Evolutionary conservation across 2,329 filamentous ascomycete species (phyloP), one percentile per base, ranked within the genome.

Genomic region (Aspergillus sp.): DNA sequence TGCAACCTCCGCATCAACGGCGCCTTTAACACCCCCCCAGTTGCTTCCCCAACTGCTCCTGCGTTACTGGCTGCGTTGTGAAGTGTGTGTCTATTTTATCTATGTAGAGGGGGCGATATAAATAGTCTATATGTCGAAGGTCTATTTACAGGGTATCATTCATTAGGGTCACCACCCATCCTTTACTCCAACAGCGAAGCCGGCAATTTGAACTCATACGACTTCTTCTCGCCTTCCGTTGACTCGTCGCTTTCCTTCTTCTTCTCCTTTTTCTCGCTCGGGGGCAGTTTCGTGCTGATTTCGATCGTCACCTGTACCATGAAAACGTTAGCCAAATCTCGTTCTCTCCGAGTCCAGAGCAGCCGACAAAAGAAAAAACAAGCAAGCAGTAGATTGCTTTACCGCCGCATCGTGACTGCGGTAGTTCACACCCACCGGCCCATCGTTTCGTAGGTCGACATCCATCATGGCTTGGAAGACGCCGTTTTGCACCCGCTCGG

Each of bases 381-480:
- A 70, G 65, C 62, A 68, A 69, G 71, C 69, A 67, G 70, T 66
- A 72, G 53, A 55, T 49, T 47, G 69, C 68, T 77, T 71, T 84
- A 85, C 83, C 81, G 79, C 82, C 75, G 80, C 80, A 72, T 85
- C 82, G 68, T 81, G 75, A 77, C 81, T 85, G 75, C 76, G 76
- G 75, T 81, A 85, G 73, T 85, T 80, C 67, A 84, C 74, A 85
- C 85, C 81, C 84, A 88, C 86, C 79, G 86, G 86, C 70, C 86
- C 86, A 70, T 98, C 94, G 67, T 98, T 98, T 53, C 97, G 87
- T 31, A 97, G 78, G 52, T 90, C 90, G 59, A 99, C 94, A 71
- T 98, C 90, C 95, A 99, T 99, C 93, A 96, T 97, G 53, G 95
- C 95, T 72, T 96, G 94, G 75, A 99, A 99, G 31, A 94, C 87